Conservation (phyloP, 2,329 filamentous ascomycete genomes). For the Alternaria incomplexa region DNA sequence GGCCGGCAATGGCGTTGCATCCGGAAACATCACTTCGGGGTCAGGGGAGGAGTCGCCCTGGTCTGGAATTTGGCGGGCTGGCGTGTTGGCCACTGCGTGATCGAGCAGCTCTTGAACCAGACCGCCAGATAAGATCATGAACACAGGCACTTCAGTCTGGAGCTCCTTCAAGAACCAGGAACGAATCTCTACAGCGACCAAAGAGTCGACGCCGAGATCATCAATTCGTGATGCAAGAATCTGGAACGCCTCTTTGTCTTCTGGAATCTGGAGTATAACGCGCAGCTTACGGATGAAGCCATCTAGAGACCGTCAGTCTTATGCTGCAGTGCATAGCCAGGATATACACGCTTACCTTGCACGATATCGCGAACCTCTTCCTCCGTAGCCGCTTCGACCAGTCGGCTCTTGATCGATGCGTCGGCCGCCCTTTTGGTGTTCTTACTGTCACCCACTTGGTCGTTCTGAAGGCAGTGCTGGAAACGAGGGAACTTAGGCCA, state of each 20-base stretch:
- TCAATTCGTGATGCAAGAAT: conserved; percentile 1
- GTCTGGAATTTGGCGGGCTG: not conserved
- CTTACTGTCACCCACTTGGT: not conserved
- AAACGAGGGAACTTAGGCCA: not conserved
- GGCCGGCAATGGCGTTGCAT: not conserved
- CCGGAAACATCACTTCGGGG: not conserved
- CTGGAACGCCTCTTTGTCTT: not conserved
- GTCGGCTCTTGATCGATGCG: not conserved
- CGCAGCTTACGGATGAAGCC: not conserved
- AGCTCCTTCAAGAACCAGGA: conserved; percentile 59
- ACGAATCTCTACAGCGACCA: conserved; percentile 51
- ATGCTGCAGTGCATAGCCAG: not conserved
- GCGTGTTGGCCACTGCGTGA: not conserved
- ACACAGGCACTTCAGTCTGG: conserved; percentile 53
- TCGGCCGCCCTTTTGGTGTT: not conserved
- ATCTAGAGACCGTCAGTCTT: not conserved
- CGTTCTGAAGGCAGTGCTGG: not conserved
- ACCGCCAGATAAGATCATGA: conserved; percentile 53
- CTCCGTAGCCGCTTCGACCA: not conserved
- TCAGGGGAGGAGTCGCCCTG: too few species aligned
- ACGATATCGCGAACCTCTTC: not conserved
- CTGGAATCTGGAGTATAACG: not conserved
- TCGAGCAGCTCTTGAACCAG: conserved; percentile 9
- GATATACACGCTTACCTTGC: not conserved
- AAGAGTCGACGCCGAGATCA: conserved; percentile 48